phyloP scores from a whole-genome alignment of 495 filamentous ascomycete genomes.

The Parathielavia hyrcaniae region DNA sequence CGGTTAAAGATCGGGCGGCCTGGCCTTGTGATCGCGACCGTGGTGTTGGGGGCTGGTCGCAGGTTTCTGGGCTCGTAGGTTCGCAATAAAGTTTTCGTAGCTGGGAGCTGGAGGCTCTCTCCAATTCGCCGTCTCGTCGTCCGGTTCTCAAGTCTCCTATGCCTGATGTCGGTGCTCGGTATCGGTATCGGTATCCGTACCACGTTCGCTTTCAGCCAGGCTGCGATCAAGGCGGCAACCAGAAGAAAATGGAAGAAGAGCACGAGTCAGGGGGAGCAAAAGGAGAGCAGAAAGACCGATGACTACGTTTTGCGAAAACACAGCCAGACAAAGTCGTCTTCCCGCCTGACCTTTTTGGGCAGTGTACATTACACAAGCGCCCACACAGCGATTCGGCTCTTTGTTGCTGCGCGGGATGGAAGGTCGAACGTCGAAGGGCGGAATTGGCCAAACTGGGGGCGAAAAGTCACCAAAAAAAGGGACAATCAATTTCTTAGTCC shows the following conservation, averaged over 20 bases:
- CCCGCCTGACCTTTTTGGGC: neutral
- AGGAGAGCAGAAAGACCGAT: neutral
- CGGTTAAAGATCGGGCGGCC: neutral
- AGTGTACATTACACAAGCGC: conserved; percentile 1
- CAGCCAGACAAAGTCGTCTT: neutral
- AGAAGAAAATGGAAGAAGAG: neutral
- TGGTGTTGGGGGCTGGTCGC: neutral
- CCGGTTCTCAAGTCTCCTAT: neutral
- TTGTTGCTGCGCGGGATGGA: conserved; percentile 2
- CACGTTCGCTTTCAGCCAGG: neutral
- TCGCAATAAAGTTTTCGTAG: neutral
- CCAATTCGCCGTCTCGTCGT: conserved; percentile 1
- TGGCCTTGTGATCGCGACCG: neutral
- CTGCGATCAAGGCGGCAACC: conserved; percentile 4
- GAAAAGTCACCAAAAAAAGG: neutral
- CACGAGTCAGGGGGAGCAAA: conserved; percentile 4
- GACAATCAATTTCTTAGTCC: neutral
- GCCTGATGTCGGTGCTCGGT: neutral
- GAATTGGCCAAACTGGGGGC: neutral
- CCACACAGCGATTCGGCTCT: neutral
- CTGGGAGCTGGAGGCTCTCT: neutral
- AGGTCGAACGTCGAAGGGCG: neutral
- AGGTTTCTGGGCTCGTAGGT: neutral
- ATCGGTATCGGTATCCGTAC: too few species aligned
- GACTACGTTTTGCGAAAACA: neutral